Base-by-base conservation (phyloP, 768 basidiomycete genomes). In the Mycena olivaceomarginata region DNA sequence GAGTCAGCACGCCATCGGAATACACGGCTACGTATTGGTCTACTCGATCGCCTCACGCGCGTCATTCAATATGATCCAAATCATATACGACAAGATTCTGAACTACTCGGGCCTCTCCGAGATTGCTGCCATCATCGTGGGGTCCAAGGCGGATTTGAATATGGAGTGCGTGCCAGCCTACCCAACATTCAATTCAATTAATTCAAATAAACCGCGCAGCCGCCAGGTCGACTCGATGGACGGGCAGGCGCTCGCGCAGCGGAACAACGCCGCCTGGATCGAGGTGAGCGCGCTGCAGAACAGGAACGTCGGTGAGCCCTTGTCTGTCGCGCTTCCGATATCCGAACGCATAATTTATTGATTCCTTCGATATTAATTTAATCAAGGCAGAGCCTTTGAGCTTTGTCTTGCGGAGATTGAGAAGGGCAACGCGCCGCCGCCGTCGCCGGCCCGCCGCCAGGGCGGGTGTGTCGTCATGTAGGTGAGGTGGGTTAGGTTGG, bases 11-110 rank as follows among this genome's bases (percentile, higher is more conserved):
- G 97, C 97, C 53, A 96, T 99, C 81, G 98, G 98, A 68, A 97
- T 98, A 81, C 98, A 99, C 83, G 98, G 98, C 83, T 99, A 96
- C 85, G 92, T 99, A 82, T 93, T 99, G 81, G 98, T 99, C 60
- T 99, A 99, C 88, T 96, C 96, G 4, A 97, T 99, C 85, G 91
- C 96, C 5, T 96, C 95, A 22, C 90, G 94, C 74, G 93, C 93
- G 81, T 97, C 96, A 11, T 99, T 98, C 89, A 94, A 99, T 81
- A 98, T 99, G 96, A 91, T 99, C 80, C 93, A 94, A 83, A 94
- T 96, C 82, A 92, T 98, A 66, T 95, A 98, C 82, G 95, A 98
- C 90, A 98, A 98, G 71, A 96, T 99, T 79, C 86, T 96, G 80
- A 92, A 96, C 85, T 98, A 96, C 83, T 94, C 94, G 78, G 97